Base-by-base conservation (phyloP, 805 yeast species). In the Candida adriatica region DNA sequence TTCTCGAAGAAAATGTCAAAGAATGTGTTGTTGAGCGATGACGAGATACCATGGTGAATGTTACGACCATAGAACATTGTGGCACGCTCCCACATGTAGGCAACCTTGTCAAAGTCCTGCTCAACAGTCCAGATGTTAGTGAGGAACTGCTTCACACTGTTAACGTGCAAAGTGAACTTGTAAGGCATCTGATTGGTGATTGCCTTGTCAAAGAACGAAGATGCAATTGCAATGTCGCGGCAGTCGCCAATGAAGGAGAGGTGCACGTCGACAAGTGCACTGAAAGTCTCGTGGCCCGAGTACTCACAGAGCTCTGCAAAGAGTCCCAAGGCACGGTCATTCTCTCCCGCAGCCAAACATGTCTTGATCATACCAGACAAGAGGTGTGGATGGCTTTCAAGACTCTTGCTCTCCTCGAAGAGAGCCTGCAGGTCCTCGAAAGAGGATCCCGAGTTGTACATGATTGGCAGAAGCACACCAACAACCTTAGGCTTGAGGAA, bases 211-310 rank as follows among this genome's bases (percentile, higher is more conserved):
- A 79, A 83, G 48, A 84, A 84, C 24, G 75, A 70, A 49, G 73
- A 74, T 5, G 94, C 84, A 27, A 84, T 77, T 25, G 63, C 64
- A 34, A 81, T 65, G 50, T 84, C 87, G 49, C 72, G 73, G 55
- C 86, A 79, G 43, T 73, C 75, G 27, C 94, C 92, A 50, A 84
- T 79, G 46, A 84, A 84, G 4, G 79, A 67, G 39, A 82, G 64
- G 60, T 84, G 94, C 28, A 84, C 78, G 56, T 79, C 83, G 20
- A 80, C 70, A 55, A 81, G 61, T 19, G 78, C 69, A 31, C 75
- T 66, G 46, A 63, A 59, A 55, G 61, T 63, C 24, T 39, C 34
- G 32, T 48, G 45, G 25, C 54, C 59, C 27, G 73, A 73, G 27
- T 71, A 66, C 26, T 64, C 63, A 43, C 81, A 73, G 39, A 82